A percentile compares a stretch with the other conserved stretches of the same genome.
phyloP scores from a whole-genome alignment of 768 basidiomycete species.

The Kwoniella sp. region DNA sequence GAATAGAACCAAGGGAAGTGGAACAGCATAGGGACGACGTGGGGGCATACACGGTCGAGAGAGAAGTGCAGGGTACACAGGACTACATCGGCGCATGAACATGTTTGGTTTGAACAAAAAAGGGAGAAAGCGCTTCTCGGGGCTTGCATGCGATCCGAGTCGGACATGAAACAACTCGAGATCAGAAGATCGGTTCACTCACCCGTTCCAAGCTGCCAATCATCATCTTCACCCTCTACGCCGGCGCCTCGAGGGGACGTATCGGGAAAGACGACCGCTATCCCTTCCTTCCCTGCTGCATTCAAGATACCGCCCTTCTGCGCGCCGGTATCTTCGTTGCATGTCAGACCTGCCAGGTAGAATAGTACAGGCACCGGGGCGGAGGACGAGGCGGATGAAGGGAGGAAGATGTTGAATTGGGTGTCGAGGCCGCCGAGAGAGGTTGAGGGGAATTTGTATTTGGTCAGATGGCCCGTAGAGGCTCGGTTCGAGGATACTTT shows the following conservation, averaged over 20 bases:
- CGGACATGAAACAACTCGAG: too few relatives aligned
- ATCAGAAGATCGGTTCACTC: too few relatives aligned
- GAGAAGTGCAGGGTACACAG: too few relatives aligned
- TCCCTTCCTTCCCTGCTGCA: conserved; percentile 79
- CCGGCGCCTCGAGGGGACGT: conserved; percentile 92
- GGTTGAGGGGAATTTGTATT: conserved; percentile 62
- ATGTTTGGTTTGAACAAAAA: too few relatives aligned
- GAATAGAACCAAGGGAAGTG: too few relatives aligned
- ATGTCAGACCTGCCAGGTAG: conserved; percentile 74
- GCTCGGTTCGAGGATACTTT: conserved; percentile 75
- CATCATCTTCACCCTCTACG: conserved; percentile 65
- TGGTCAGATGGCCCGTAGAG: conserved; percentile 77
- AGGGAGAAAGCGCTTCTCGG: too few relatives aligned
- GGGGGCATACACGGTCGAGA: too few relatives aligned
- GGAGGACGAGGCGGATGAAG: conserved; percentile 62
- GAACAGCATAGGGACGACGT: too few relatives aligned
- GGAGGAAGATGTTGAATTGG: conserved; percentile 87
- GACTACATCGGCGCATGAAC: too few relatives aligned
- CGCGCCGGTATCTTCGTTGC: conserved; percentile 70
- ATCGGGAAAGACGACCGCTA: conserved; percentile 92
- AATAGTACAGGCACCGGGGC: conserved; percentile 69
- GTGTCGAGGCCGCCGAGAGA: conserved; percentile 60
- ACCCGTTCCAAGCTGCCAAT: conserved; percentile 92
- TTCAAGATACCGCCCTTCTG: conserved; percentile 91
- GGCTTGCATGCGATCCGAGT: too few relatives aligned